Conservation (phyloP, 768 basidiomycete genomes). For the Rubroboletus satanas region DNA sequence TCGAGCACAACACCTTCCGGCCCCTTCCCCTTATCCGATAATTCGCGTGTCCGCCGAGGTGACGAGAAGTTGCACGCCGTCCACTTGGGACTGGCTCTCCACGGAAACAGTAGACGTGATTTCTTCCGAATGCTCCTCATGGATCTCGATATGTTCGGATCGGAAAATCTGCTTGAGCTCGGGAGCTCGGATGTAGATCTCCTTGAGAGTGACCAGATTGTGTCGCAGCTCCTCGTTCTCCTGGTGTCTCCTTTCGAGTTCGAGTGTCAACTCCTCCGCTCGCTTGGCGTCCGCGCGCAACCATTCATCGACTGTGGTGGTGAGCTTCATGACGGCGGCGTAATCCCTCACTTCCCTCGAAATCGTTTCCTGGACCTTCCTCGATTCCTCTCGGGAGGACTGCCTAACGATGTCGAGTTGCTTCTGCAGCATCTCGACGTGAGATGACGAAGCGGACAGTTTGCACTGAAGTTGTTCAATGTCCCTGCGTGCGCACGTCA, state of each 20-base stretch:
- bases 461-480: not conserved
- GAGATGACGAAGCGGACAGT: not conserved
- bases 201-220: conserved; percentile 1
- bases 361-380: not conserved
- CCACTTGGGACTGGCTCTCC: not conserved
- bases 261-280: not conserved
- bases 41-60: not conserved
- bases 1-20: conserved; percentile 11
- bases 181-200: conserved; percentile 7
- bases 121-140: not conserved
- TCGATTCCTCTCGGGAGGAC: not conserved
- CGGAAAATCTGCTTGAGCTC: not conserved
- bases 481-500: not conserved
- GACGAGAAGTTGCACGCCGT: not conserved
- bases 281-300: conserved; percentile 4
- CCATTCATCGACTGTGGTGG: conserved; percentile 5
- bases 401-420: not conserved
- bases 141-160: not conserved
- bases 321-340: conserved; percentile 2
- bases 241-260: conserved; percentile 3
- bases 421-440: not conserved
- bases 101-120: not conserved
- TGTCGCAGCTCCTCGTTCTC: conserved; percentile 9
- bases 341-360: not conserved
- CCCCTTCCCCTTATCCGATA: not conserved